A percentile compares a stretch with the other conserved stretches of the same genome.
These are phyloP conservation scores for Pseudozyma sp. DNA, from an alignment of 1,284 basidiomycete species.

Conservation along the genomic window DNA sequence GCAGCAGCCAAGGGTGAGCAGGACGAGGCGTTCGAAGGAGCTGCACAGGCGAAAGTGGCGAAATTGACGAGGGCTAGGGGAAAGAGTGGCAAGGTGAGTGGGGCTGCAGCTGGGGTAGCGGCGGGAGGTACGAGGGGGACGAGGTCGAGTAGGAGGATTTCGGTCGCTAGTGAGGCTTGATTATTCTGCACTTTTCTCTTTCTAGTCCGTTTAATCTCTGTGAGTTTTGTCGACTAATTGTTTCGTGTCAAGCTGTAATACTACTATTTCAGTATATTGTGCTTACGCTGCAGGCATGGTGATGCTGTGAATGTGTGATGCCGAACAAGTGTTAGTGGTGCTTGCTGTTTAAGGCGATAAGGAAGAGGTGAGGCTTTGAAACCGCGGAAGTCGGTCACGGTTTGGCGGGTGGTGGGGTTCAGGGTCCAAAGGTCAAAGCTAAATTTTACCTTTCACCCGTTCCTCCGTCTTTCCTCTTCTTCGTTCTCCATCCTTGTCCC, in stretches of 20 bases:
- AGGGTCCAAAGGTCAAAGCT: conserved; percentile 1
- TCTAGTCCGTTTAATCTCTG: too few relatives aligned
- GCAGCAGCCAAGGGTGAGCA: conserved; percentile 86
- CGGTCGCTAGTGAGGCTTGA: conserved; percentile 41
- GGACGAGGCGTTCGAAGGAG: conserved; percentile 85
- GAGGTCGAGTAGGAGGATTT: conserved; percentile 24
- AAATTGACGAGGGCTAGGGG: conserved; percentile 35
- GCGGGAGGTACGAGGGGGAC: conserved; percentile 22
- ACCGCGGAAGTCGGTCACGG: conserved; percentile 2
- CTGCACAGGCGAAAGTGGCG: conserved; percentile 53
- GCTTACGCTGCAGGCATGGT: too few relatives aligned
- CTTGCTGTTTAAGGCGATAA: neutral
- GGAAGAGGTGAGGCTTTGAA: neutral
- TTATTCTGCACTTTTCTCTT: neutral
- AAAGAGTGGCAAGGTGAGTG: conserved; percentile 24
- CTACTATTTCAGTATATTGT: neutral
- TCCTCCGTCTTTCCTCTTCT: neutral
- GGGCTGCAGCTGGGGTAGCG: conserved; percentile 5
- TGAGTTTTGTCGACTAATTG: too few relatives aligned
- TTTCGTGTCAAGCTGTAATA: conserved; percentile 15
- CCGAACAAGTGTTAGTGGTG: too few relatives aligned
- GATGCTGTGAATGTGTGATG: too few relatives aligned
- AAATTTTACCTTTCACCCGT: neutral
- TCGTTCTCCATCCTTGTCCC: neutral
- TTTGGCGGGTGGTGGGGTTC: neutral